phyloP scores from a whole-genome alignment of 352 stramenopile genomes.

The Pythium pectinolyticum region DNA sequence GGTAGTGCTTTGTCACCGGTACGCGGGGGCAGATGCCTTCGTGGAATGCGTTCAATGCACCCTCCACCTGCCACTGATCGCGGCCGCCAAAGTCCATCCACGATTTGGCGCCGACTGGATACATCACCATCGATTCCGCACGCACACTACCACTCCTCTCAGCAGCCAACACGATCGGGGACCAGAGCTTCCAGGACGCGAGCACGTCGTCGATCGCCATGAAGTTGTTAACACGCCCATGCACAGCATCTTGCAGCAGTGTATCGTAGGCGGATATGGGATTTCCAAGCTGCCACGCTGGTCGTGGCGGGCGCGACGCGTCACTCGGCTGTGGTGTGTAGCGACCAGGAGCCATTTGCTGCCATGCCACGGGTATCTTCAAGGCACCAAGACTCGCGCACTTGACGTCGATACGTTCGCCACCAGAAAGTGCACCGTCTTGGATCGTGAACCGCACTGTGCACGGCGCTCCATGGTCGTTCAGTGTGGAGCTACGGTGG shows the following conservation, averaged over 20 bases:
- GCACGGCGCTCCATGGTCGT: slow-evolving; percentile 13
- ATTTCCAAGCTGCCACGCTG: slow-evolving; percentile 12
- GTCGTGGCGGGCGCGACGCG: not conserved
- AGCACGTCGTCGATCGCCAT: slow-evolving; percentile 60
- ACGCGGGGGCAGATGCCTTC: slow-evolving; percentile 2
- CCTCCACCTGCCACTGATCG: not conserved
- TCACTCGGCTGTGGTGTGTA: not conserved
- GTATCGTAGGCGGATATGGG: slow-evolving; percentile 24
- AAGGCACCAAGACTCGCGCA: slow-evolving; percentile 8
- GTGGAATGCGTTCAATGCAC: not conserved
- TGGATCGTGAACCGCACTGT: slow-evolving; percentile 21
- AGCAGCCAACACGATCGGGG: slow-evolving; percentile 36
- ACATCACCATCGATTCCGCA: slow-evolving; percentile 11
- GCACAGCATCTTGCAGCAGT: slow-evolving; percentile 11
- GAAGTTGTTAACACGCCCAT: slow-evolving; percentile 12
- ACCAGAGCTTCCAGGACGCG: slow-evolving; percentile 65
- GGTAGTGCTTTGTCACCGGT: not conserved
- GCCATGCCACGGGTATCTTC: slow-evolving; percentile 6
- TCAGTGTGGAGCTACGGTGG: not conserved
- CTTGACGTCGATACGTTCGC: slow-evolving; percentile 11
- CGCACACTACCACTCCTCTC: not conserved
- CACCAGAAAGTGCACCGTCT: not conserved
- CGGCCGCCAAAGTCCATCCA: slow-evolving; percentile 12
- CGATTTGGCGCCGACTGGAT: slow-evolving; percentile 13
- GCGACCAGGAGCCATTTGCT: not conserved